Percentiles rank a stretch among this genome's conserved stretches.
phyloP scores from a whole-genome alignment of 2,329 filamentous ascomycete species.

The Nigrospora sphaerica region DNA sequence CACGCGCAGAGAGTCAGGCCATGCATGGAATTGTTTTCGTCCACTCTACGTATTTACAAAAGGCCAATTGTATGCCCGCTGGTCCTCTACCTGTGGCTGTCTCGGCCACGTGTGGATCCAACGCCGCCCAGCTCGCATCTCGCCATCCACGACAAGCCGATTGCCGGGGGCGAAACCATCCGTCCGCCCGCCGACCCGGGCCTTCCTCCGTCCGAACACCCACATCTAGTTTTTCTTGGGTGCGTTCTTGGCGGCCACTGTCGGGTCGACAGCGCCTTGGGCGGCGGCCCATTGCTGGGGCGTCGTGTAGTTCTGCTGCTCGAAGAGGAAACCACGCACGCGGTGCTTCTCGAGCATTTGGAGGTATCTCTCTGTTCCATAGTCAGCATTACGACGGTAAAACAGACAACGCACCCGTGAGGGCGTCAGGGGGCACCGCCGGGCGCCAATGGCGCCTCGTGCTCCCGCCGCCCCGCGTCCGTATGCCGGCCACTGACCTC shows the following conservation, averaged over 20 bases:
- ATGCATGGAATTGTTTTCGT: conserved; percentile 1
- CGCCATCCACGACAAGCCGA: too few relatives aligned
- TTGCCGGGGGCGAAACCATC: too few relatives aligned
- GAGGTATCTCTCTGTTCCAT: conserved; percentile 52
- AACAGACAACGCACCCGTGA: too few relatives aligned
- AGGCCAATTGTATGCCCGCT: not conserved
- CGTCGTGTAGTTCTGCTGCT: conserved; percentile 69
- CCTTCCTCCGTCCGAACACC: too few relatives aligned
- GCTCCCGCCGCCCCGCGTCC: too few relatives aligned
- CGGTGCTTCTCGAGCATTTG: conserved; percentile 69
- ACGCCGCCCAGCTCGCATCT: too few relatives aligned
- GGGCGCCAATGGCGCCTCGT: too few relatives aligned
- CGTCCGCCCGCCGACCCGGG: too few relatives aligned
- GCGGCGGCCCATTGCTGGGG: conserved; percentile 1
- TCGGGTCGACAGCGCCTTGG: not conserved
- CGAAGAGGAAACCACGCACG: conserved; percentile 71
- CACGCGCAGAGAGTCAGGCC: too few relatives aligned
- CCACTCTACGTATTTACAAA: not conserved
- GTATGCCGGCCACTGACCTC: conserved; percentile 53
- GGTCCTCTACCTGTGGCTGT: not conserved
- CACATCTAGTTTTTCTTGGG: conserved; percentile 7
- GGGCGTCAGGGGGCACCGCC: too few relatives aligned
- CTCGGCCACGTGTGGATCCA: too few relatives aligned
- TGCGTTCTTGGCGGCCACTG: not conserved
- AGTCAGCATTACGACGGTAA: not conserved